Base-by-base conservation (phyloP, 345 rosid genomes). In the Populus ilicifolia region DNA sequence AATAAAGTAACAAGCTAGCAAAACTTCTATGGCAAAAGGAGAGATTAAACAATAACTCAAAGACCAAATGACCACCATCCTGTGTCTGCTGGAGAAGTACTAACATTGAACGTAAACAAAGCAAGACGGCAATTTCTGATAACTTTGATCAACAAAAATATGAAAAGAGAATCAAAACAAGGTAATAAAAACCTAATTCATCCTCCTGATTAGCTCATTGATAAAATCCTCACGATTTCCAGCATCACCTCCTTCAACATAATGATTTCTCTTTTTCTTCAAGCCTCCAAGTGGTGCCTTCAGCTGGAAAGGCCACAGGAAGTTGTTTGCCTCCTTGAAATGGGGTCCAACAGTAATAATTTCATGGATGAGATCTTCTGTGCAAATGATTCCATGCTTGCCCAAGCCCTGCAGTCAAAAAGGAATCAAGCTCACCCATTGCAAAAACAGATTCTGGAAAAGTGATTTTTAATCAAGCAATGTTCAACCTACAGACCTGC, bases 221-320 rank as follows among this genome's bases (percentile, higher is more conserved):
- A 94, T 88, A 80, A 84, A 91, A 78, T 91, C 82, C 77, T 94
- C 97, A 5, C 98, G 79, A 81, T 93, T 93, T 69, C 98, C 98
- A 1, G 98, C 98, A 81, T 94, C 98, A 16, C 97, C 98, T 1
- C 98, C 98, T 79, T 93, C 95, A 7, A 91, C 96, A 30, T 91
- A 93, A 72, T 93, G 97, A 79, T 91, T 93, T 76, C 97, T 90
- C 84, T 91, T 91, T 87, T 89, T 90, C 89, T 91, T 86, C 77
- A 91, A 81, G 20, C 96, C 97, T 73, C 96, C 94, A 63, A 89
- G 78, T 4, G 98, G 98, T 21, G 93, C 94, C 85, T 88, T 91
- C 29, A 93, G 86, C 82, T 93, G 87, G 35, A 93, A 93, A 10
- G 96, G 96, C 94, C 98, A 90, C 10, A 93, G 79, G 84, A 93